Percentiles rank a stretch among this genome's conserved stretches.
These are phyloP conservation scores for Solanum etuberosum DNA, from an alignment of 257 asterid species.

Conservation along the genomic window DNA sequence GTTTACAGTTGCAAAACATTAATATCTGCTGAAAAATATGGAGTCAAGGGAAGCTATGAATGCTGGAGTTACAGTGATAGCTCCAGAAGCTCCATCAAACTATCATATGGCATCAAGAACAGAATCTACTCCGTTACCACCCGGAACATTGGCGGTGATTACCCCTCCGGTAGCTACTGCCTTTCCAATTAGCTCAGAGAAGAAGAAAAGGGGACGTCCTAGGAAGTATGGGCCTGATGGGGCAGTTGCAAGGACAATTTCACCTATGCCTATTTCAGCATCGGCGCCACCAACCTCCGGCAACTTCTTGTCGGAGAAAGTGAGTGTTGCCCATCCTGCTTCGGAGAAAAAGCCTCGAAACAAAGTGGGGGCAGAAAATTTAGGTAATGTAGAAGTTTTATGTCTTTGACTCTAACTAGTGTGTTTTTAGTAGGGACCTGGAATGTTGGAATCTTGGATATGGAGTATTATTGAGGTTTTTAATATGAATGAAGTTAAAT, in stretches of 20 bases:
- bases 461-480: neutral
- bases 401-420: neutral
- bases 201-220: conserved; percentile 93
- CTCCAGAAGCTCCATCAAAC: conserved; percentile 50
- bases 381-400: conserved; percentile 32
- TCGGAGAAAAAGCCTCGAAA: conserved; percentile 59
- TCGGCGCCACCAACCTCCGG: conserved; percentile 40
- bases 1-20: neutral
- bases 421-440: neutral
- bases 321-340: conserved; percentile 15
- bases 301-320: conserved; percentile 29
- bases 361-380: conserved; percentile 50
- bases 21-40: conserved; percentile 21
- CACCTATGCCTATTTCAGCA: conserved; percentile 40
- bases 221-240: conserved; percentile 74
- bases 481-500: neutral
- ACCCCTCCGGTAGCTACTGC: conserved; percentile 13
- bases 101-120: conserved; percentile 48
- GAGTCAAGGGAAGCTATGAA: conserved; percentile 50
- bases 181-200: conserved; percentile 25
- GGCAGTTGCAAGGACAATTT: conserved; percentile 21
- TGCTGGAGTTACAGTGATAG: conserved; percentile 41
- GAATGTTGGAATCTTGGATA: neutral
- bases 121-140: conserved; percentile 24
- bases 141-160: conserved; percentile 9